Conservation (phyloP, 202 grass and related monocot species). For the Hordeum pubiflorum region DNA sequence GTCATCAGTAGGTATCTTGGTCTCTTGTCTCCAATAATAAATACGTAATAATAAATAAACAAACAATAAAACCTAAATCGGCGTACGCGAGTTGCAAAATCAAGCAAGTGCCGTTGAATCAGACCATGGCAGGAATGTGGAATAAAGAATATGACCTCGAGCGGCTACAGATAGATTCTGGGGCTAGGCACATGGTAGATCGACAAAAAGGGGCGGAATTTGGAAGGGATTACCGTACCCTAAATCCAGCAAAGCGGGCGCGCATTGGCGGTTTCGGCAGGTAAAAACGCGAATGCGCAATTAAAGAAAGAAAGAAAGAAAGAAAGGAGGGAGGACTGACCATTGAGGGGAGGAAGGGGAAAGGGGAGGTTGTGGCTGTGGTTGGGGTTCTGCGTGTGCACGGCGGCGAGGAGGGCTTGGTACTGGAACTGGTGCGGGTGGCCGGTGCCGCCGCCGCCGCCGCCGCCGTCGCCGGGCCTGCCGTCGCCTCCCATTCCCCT, state of each 20-base stretch:
- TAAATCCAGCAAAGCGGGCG: background rate
- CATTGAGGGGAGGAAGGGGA: background rate
- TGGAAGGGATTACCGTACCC: background rate
- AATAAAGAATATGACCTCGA: background rate
- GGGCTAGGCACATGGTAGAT: background rate
- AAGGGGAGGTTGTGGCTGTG: conserved; percentile 15
- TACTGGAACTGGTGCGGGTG: conserved; percentile 28
- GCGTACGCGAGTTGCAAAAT: background rate
- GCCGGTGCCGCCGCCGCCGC: background rate
- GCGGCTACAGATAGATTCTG: conserved; percentile 6
- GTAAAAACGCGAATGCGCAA: background rate
- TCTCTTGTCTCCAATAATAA: background rate
- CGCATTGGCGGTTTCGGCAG: background rate
- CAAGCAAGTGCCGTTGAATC: background rate
- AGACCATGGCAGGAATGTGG: background rate
- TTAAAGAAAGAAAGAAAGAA: background rate
- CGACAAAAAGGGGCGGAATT: background rate
- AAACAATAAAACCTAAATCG: conserved; percentile 5
- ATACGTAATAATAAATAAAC: background rate
- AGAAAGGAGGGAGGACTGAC: background rate
- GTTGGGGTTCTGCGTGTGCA: conserved; percentile 28
- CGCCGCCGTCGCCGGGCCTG: background rate
- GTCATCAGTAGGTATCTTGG: background rate
- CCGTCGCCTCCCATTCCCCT: conserved; percentile 17
- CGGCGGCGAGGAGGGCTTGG: conserved; percentile 46